Evolutionary conservation across 768 basidiomycete genomes (phyloP).

Genomic region (Austroboletus festivus): DNA sequence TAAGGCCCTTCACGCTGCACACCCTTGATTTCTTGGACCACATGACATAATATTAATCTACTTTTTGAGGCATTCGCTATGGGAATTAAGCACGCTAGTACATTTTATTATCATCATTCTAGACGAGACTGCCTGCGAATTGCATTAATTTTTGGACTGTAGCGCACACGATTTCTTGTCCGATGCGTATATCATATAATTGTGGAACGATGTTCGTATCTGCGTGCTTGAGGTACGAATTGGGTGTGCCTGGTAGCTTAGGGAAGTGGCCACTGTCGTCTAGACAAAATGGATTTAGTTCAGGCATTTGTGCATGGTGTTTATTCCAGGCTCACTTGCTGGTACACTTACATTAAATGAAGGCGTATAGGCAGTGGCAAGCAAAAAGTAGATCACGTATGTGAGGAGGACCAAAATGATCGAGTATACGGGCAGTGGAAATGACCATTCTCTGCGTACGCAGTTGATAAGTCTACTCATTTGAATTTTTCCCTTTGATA

Average conservation of each 20-base stretch:
- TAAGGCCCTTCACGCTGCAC: background rate
- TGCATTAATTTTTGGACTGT: slow-evolving; percentile 32
- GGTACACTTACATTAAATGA: slow-evolving; percentile 60
- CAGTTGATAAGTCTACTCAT: no score
- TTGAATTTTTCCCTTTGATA: no score
- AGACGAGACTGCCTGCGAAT: slow-evolving; percentile 13
- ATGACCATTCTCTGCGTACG: slow-evolving; percentile 78
- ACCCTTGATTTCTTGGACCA: slow-evolving; percentile 10
- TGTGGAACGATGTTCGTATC: slow-evolving; percentile 52
- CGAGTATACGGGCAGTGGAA: slow-evolving; percentile 80
- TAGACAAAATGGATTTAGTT: slow-evolving; percentile 28
- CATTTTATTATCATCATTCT: slow-evolving; percentile 19
- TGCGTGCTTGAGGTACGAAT: slow-evolving; percentile 50
- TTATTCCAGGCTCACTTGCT: slow-evolving; percentile 66
- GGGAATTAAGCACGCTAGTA: background rate
- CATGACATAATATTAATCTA: slow-evolving; percentile 17
- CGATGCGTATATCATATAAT: slow-evolving; percentile 80
- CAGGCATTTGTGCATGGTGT: slow-evolving; percentile 9
- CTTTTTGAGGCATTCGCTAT: no score
- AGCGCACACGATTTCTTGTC: slow-evolving; percentile 72
- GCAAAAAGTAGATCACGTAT: slow-evolving; percentile 72
- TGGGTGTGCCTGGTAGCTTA: slow-evolving; percentile 20
- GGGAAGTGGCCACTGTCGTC: slow-evolving; percentile 60
- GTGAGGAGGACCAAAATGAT: slow-evolving; percentile 68
- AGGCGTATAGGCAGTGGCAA: slow-evolving; percentile 72